Conservation (phyloP, 345 rosid species). For the Rubroshorea leprosula region DNA sequence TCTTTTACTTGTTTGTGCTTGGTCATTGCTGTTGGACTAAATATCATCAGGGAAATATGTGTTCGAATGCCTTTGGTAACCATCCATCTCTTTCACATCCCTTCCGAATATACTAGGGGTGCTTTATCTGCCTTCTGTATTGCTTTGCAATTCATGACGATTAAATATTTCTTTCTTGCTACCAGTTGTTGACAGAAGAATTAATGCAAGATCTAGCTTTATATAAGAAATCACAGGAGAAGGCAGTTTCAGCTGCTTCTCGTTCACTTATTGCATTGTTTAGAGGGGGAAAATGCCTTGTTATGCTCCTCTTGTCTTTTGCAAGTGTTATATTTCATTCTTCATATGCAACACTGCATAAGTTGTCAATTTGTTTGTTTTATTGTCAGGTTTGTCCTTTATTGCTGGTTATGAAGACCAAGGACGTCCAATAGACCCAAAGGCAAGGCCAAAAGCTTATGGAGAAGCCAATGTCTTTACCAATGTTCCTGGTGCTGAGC, state of each 20-base stretch:
- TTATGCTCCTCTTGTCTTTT: not conserved
- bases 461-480: conserved; percentile 67
- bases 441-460: conserved; percentile 76
- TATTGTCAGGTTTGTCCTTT: conserved; percentile 73
- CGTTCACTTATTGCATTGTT: conserved; percentile 84
- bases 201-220: conserved; percentile 88
- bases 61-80: conserved; percentile 85
- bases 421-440: conserved; percentile 69
- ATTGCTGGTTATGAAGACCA: conserved; percentile 88
- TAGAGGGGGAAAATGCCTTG: conserved; percentile 63
- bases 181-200: conserved; percentile 95
- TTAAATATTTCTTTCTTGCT: too few species aligned
- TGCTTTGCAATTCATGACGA: not conserved
- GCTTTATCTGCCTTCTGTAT: conserved; percentile 2
- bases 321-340: not conserved
- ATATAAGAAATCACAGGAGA: conserved; percentile 84
- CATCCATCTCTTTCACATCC: conserved; percentile 3
- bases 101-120: conserved; percentile 10
- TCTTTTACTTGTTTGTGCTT: conserved; percentile 21
- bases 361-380: conserved; percentile 6
- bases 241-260: conserved; percentile 80
- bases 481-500: conserved; percentile 65
- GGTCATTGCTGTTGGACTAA: conserved; percentile 93
- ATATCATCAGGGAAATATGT: conserved; percentile 88
- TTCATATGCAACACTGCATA: not conserved